phyloP scores from a whole-genome alignment of 2,329 filamentous ascomycete genomes.

The Monosporascus ibericus region DNA sequence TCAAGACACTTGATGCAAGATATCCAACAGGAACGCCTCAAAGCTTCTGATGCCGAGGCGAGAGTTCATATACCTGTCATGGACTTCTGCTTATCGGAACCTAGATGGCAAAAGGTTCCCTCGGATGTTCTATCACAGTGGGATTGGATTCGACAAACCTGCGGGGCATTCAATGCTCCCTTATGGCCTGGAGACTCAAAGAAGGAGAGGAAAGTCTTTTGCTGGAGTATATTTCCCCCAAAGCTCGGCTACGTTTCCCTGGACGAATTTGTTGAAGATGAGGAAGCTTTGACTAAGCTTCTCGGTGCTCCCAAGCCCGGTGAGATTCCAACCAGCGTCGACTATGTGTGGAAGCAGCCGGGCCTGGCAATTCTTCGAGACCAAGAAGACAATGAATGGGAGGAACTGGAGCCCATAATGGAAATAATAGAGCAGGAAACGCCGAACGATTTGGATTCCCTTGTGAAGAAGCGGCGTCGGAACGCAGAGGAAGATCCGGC shows the following conservation, averaged over 20 bases:
- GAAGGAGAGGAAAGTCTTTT: slow-evolving; percentile 12
- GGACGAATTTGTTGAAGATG: slow-evolving; percentile 15
- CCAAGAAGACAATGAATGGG: slow-evolving; percentile 13
- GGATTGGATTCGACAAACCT: slow-evolving; percentile 7
- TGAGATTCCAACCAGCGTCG: slow-evolving; percentile 15
- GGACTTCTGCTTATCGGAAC: slow-evolving; percentile 21
- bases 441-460: slow-evolving; percentile 9
- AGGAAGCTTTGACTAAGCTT: neutral
- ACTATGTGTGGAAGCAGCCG: slow-evolving; percentile 23
- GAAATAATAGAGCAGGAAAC: neutral
- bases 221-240: slow-evolving; percentile 21
- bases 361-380: slow-evolving; percentile 22
- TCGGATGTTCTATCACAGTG: slow-evolving; percentile 12
- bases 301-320: slow-evolving; percentile 2
- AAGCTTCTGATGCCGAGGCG: slow-evolving; percentile 18
- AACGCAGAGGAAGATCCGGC: neutral
- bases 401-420: slow-evolving; percentile 4
- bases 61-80: slow-evolving; percentile 21
- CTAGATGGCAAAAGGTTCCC: slow-evolving; percentile 15
- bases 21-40: slow-evolving; percentile 22
- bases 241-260: slow-evolving; percentile 9
- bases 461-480: slow-evolving; percentile 19
- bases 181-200: slow-evolving; percentile 9
- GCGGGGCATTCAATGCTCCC: slow-evolving; percentile 5
- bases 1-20: slow-evolving; percentile 7